Percentiles rank a stretch among this genome's conserved stretches.
These are phyloP conservation scores for Boletus subparvulus DNA, from an alignment of 768 basidiomycete genomes.

Conservation along the genomic window DNA sequence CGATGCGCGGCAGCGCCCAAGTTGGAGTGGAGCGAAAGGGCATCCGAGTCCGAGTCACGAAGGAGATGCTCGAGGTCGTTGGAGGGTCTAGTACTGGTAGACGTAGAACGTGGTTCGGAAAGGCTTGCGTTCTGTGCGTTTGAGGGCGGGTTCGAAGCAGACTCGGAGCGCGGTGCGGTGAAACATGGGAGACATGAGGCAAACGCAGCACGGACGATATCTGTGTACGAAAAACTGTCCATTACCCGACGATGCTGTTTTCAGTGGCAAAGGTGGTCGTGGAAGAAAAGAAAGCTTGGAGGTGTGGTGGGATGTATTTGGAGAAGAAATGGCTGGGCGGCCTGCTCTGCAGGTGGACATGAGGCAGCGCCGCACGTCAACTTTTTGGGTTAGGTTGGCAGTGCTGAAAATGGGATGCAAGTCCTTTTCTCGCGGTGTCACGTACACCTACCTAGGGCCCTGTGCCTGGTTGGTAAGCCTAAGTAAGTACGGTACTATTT, in stretches of 20 bases:
- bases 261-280: neutral
- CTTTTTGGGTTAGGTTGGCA: no score
- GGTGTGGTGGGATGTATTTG: neutral
- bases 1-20: slow-evolving; percentile 37
- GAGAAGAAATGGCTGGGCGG: neutral
- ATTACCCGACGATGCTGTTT: slow-evolving; percentile 22
- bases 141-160: slow-evolving; percentile 17
- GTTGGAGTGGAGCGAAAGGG: slow-evolving; percentile 67
- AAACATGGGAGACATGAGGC: slow-evolving; percentile 63
- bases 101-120: slow-evolving; percentile 29
- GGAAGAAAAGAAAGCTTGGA: neutral
- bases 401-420: no score
- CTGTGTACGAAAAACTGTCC: slow-evolving; percentile 60
- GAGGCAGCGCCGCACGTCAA: no score
- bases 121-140: slow-evolving; percentile 3
- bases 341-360: no score
- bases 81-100: slow-evolving; percentile 10
- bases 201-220: slow-evolving; percentile 56
- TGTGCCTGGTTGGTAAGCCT: no score
- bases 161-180: slow-evolving; percentile 36
- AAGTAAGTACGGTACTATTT: no score
- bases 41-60: slow-evolving; percentile 53
- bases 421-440: no score
- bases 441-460: no score
- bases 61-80: slow-evolving; percentile 52